Evolutionary conservation across 148 eudicot genomes (phyloP).

Genomic region (Cornus suecica): DNA sequence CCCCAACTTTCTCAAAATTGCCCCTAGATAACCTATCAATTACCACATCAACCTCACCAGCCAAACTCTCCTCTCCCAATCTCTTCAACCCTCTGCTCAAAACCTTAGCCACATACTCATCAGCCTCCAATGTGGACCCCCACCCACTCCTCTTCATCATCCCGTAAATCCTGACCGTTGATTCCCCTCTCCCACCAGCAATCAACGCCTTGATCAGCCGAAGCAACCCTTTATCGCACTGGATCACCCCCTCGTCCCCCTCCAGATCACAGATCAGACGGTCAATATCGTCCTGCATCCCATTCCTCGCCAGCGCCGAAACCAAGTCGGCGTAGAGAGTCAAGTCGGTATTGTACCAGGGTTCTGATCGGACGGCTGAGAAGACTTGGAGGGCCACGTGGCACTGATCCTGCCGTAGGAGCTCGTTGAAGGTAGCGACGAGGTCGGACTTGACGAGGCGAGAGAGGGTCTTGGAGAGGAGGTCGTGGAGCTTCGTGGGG

Average conservation of each 20-base stretch:
- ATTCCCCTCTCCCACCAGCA: slow-evolving; percentile 47
- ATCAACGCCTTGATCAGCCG: slow-evolving; percentile 61
- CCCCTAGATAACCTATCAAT: slow-evolving; percentile 33
- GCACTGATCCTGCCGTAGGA: slow-evolving; percentile 65
- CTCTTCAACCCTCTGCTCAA: slow-evolving; percentile 68
- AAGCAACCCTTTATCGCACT: slow-evolving; percentile 48
- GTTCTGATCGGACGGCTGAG: slow-evolving; percentile 53
- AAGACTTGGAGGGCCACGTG: slow-evolving; percentile 56
- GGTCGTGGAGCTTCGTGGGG: slow-evolving; percentile 21
- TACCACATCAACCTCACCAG: slow-evolving; percentile 54
- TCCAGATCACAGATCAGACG: slow-evolving; percentile 40
- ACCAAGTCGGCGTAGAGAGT: slow-evolving; percentile 44
- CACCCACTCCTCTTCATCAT: slow-evolving; percentile 75
- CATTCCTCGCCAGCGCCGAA: slow-evolving; percentile 33
- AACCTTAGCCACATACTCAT: slow-evolving; percentile 76
- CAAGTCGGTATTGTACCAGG: slow-evolving; percentile 47
- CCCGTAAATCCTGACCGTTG: slow-evolving; percentile 63
- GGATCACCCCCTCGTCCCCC: slow-evolving; percentile 28
- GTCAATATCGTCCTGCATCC: slow-evolving; percentile 45
- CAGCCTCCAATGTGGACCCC: slow-evolving; percentile 43
- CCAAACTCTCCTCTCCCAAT: slow-evolving; percentile 58
- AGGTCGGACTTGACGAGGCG: slow-evolving; percentile 84
- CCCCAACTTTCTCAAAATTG: slow-evolving; percentile 31
- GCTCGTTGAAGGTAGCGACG: slow-evolving; percentile 68
- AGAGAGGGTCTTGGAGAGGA: slow-evolving; percentile 29